Conservation (phyloP, 139 green algal genomes). For the Asterochloris sp. region DNA sequence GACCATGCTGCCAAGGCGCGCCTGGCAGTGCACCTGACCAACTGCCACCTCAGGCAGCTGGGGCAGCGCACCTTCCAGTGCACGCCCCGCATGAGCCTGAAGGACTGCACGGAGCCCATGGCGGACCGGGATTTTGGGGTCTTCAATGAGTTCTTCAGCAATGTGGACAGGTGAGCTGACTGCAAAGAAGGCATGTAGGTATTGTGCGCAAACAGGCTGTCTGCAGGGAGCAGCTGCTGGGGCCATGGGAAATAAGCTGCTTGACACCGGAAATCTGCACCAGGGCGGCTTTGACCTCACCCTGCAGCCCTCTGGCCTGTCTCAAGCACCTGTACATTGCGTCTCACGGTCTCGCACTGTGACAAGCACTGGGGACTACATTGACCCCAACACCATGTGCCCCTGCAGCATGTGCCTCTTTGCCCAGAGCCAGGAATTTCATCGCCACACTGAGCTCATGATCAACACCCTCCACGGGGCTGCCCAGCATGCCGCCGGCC, state of each 20-base stretch:
- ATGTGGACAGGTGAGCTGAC: conserved; percentile 25
- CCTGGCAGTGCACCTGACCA: neutral
- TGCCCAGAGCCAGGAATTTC: conserved; percentile 49
- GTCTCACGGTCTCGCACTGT: neutral
- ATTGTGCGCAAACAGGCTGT: neutral
- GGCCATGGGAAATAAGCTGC: neutral
- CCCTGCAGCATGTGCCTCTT: conserved; percentile 41
- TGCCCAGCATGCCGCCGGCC: neutral
- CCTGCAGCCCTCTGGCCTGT: neutral
- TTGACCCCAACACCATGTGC: neutral
- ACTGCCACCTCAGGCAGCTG: conserved; percentile 12
- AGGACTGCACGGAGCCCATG: conserved; percentile 24
- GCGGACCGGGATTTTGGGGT: conserved; percentile 20
- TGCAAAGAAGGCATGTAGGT: too few species aligned
- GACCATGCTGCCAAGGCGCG: conserved; percentile 31
- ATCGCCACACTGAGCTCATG: conserved; percentile 39
- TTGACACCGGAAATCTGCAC: neutral
- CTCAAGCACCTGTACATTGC: neutral
- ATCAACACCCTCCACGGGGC: conserved; percentile 31
- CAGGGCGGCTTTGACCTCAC: neutral
- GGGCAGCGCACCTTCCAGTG: neutral
- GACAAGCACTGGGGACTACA: neutral
- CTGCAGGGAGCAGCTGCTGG: neutral
- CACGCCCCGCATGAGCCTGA: conserved; percentile 3
- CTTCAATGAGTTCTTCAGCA: conserved; percentile 36